Base-by-base conservation (phyloP, 2,329 filamentous ascomycete genomes). In the Fusarium sp. region DNA sequence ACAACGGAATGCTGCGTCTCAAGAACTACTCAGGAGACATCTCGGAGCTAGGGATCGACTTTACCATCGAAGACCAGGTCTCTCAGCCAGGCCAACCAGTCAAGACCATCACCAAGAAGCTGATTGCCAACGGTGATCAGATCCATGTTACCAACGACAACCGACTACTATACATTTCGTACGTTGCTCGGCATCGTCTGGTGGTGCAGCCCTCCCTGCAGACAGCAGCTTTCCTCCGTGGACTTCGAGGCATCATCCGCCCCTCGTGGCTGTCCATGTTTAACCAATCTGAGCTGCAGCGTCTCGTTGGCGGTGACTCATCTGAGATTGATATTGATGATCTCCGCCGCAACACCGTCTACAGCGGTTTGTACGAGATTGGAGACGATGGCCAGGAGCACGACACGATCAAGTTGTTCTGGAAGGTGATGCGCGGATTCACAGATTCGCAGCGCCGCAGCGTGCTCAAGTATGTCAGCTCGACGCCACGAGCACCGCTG, bases 251-350 rank as follows among this genome's bases (percentile, higher is more conserved):
- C 73, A 97, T 99, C 79, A 96, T 99, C 73, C 92, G 95, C 67
- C 95, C 96, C 0, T 90, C 91, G 5, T 99, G 96, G 96, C 88
- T 99, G 6, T 95, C 93, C 77, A 98, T 99, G 96, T 99, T 99
- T 86, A 99, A 99, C 82, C 96, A 98, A 81, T 91, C 91, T 4
- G 96, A 99, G 81, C 88, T 99, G 6, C 96, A 98, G 83, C 96
- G 94, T 2, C 91, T 99, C 7, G 93, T 99, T 17, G 94, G 95
- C 62, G 96, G 96, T 49, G 95, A 97, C 76, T 92, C 91, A 31
- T 92, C 92, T 11, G 92, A 94, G 70, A 97, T 99, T 67, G 93
- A 98, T 78, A 88, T 99, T 38, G 90, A 93, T 31, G 96, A 99
- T 80, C 87, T 98, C 44, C 91, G 95, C 27, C 87, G 87, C 62